Conservation (phyloP, 1,139 yeast species). For the Yamadazyma trypodendri region DNA sequence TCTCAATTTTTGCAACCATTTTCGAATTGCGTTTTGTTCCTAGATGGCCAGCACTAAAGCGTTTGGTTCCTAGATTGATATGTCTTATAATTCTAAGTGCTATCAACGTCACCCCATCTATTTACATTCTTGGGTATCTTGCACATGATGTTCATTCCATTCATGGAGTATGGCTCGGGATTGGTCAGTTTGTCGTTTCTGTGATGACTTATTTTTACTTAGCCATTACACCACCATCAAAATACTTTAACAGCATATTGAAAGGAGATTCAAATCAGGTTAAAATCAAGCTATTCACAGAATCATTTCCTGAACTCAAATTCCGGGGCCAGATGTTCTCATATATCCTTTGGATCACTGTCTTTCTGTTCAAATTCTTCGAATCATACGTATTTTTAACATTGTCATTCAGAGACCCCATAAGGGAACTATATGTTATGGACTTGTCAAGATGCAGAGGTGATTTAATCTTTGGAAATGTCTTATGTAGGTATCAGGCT, state of each 20-base stretch:
- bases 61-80: conserved; percentile 42
- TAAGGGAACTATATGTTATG: conserved; percentile 62
- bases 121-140: conserved; percentile 55
- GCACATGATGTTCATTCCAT: conserved; percentile 51
- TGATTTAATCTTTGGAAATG: conserved; percentile 48
- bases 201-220: conserved; percentile 59
- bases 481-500: conserved; percentile 62
- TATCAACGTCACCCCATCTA: conserved; percentile 59
- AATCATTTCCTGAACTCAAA: conserved; percentile 50
- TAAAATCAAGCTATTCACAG: conserved; percentile 9
- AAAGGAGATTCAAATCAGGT: conserved; percentile 4
- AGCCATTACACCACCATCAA: conserved; percentile 51
- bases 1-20: conserved; percentile 61
- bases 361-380: conserved; percentile 67
- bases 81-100: conserved; percentile 42
- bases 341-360: conserved; percentile 62
- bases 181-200: conserved; percentile 60
- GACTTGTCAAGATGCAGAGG: conserved; percentile 63
- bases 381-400: conserved; percentile 85
- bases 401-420: conserved; percentile 75
- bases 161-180: conserved; percentile 51
- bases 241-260: conserved; percentile 36
- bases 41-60: conserved; percentile 65
- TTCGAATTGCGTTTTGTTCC: conserved; percentile 70
- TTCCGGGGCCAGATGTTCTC: conserved; percentile 58